Evolutionary conservation across 495 filamentous ascomycete species (phyloP).

Genomic region (Filosporella fistucella): DNA sequence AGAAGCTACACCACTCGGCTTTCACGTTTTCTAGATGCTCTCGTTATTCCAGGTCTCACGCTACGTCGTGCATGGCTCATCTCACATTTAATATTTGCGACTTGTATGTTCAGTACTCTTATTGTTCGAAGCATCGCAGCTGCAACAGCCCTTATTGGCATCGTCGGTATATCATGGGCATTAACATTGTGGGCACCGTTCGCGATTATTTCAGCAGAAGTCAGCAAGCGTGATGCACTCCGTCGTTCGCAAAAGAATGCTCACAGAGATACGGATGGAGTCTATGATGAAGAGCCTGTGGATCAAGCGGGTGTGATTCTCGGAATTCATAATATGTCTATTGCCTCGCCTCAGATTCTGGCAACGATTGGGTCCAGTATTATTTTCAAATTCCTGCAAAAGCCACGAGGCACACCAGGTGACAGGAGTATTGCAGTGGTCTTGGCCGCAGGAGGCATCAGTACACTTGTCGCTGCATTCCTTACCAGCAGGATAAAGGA

Average conservation of each 20-base stretch:
- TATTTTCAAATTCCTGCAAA: slow-evolving; percentile 78
- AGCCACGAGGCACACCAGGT: slow-evolving; percentile 72
- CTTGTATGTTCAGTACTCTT: slow-evolving; percentile 75
- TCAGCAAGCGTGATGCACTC: slow-evolving; percentile 69
- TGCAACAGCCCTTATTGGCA: slow-evolving; percentile 68
- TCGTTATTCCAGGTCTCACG: slow-evolving; percentile 76
- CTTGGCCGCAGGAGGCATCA: slow-evolving; percentile 72
- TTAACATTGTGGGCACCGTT: slow-evolving; percentile 89
- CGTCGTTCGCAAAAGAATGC: slow-evolving; percentile 43
- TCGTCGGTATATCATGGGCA: slow-evolving; percentile 85
- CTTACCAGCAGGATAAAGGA: slow-evolving; percentile 33
- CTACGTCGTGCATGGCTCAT: slow-evolving; percentile 82
- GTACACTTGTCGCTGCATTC: slow-evolving; percentile 72
- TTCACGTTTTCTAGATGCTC: slow-evolving; percentile 38
- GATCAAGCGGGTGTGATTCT: slow-evolving; percentile 87
- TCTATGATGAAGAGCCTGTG: slow-evolving; percentile 34
- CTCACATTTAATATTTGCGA: slow-evolving; percentile 72
- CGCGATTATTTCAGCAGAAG: slow-evolving; percentile 85
- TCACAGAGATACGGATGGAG: slow-evolving; percentile 16
- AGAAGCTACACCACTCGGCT: slow-evolving; percentile 33
- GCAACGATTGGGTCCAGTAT: slow-evolving; percentile 75
- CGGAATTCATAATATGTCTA: slow-evolving; percentile 88
- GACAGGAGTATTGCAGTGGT: slow-evolving; percentile 86
- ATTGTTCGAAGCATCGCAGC: slow-evolving; percentile 61
- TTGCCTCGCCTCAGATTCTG: slow-evolving; percentile 83